Percentiles rank a stretch among this genome's conserved stretches.
Evolutionary conservation across 805 yeast genomes (phyloP).

Genomic region (Peterozyma toletana): DNA sequence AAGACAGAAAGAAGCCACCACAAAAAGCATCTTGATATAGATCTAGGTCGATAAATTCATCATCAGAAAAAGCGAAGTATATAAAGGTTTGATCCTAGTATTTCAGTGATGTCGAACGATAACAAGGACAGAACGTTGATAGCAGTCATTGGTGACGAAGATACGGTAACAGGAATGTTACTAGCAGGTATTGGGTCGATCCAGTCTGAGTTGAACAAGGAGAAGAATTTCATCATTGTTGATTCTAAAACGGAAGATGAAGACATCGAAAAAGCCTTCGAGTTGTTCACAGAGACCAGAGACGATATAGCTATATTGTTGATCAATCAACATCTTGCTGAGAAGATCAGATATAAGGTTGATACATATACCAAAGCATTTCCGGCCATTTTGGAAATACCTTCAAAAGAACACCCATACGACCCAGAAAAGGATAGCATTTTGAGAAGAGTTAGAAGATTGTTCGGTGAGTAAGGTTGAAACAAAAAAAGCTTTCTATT

Average conservation of each 20-base stretch:
- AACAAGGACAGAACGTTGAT: slow-evolving; percentile 70
- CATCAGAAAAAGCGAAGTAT: too few relatives aligned
- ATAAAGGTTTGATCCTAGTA: too few relatives aligned
- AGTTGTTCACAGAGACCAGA: slow-evolving; percentile 62
- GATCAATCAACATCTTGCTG: slow-evolving; percentile 94
- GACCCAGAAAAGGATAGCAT: slow-evolving; percentile 98
- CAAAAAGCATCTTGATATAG: too few relatives aligned
- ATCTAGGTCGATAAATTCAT: too few relatives aligned
- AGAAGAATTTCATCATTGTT: slow-evolving; percentile 74
- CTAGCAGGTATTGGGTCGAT: slow-evolving; percentile 95
- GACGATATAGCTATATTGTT: slow-evolving; percentile 89
- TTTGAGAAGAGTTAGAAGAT: slow-evolving; percentile 85
- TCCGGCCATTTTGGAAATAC: slow-evolving; percentile 95
- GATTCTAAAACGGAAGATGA: slow-evolving; percentile 75
- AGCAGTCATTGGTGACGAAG: slow-evolving; percentile 97
- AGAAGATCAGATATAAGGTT: slow-evolving; percentile 72
- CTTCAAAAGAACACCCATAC: slow-evolving; percentile 97
- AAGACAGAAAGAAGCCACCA: too few relatives aligned
- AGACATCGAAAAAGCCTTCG: slow-evolving; percentile 69
- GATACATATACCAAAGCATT: slow-evolving; percentile 85
- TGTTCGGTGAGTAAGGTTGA: slow-evolving; percentile 85
- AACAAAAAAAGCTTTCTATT: slow-evolving; percentile 1
- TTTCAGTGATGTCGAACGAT: slow-evolving; percentile 18
- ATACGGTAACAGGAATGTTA: slow-evolving; percentile 91
- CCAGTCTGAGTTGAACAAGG: slow-evolving; percentile 44